phyloP scores from a whole-genome alignment of 495 filamentous ascomycete species.

The Hypomontagnella submonticulosa region DNA sequence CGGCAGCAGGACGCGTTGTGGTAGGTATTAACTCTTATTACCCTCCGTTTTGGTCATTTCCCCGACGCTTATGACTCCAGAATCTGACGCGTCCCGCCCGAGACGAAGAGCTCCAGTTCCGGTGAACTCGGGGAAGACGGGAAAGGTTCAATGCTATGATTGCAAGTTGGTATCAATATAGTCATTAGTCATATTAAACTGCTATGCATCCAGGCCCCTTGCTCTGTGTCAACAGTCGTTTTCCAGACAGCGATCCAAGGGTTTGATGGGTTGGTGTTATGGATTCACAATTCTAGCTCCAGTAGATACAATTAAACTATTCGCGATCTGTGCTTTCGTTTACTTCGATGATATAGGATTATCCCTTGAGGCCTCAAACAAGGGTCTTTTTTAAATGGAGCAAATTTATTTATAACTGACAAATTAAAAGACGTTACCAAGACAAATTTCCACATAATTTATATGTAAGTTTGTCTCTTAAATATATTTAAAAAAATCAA shows the following conservation, averaged over 20 bases:
- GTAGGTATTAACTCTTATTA: slow-evolving; percentile 15
- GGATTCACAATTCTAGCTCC: slow-evolving; percentile 15
- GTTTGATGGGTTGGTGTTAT: neutral
- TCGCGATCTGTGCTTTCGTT: slow-evolving; percentile 3
- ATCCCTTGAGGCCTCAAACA: too few species aligned
- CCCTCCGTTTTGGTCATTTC: slow-evolving; percentile 19
- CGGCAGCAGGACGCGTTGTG: slow-evolving; percentile 16
- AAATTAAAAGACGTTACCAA: too few species aligned
- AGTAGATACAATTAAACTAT: neutral
- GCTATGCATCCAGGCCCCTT: slow-evolving; percentile 6
- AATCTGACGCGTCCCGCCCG: slow-evolving; percentile 31
- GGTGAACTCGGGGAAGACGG: slow-evolving; percentile 22
- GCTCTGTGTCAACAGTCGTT: slow-evolving; percentile 16
- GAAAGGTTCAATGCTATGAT: slow-evolving; percentile 27
- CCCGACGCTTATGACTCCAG: slow-evolving; percentile 26
- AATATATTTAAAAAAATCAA: too few species aligned
- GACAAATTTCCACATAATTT: too few species aligned
- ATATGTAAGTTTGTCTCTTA: too few species aligned
- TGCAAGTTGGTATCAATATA: slow-evolving; percentile 12
- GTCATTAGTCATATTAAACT: slow-evolving; percentile 28
- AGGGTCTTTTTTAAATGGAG: too few species aligned
- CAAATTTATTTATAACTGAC: too few species aligned
- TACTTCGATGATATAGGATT: neutral
- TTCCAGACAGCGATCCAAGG: neutral
- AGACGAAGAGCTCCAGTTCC: neutral